Evolutionary conservation across 371 early-diverging fungal species (phyloP), one percentile per base, ranked within the genome.

Genomic region (Apophysomyces sp.): DNA sequence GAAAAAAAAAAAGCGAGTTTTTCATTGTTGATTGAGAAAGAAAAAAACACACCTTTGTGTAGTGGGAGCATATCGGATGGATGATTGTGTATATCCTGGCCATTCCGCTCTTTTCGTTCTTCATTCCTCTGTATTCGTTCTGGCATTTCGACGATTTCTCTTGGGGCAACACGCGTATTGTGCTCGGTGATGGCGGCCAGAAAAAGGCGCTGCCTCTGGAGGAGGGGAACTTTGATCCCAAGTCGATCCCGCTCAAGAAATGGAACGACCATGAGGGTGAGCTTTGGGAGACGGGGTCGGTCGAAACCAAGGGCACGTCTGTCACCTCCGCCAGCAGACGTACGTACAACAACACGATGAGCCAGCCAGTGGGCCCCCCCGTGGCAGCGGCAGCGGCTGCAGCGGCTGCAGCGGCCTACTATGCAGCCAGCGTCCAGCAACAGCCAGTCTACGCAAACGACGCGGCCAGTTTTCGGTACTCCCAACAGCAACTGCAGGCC

Each of bases 101-200:
- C 6, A 89, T 93, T 60, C 94, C 94, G 0, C 68, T 94, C 53
- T 94, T 89, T 69, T 83, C 89, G 15, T 92, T 92, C 70, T 79
- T 89, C 41, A 84, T 93, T 51, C 93, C 93, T 8, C 60, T 94
- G 53, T 94, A 93, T 66, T 81, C 92, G 21, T 95, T 95, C 89
- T 95, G 95, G 95, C 94, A 95, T 76, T 94, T 96, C 83, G 96
- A 97, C 72, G 96, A 96, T 69, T 95, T 96, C 71, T 93, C 93
- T 7, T 97, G 98, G 97, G 98, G 98, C 67, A 94, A 95, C 69
- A 98, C 98, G 24, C 90, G 98, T 65, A 69, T 89, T 37, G 92
- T 93, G 0, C 72, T 88, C 3, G 93, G 89, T 28, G 90, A 89
- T 11, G 87, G 85, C 28, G 88, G 88, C 16, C 84, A 88, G 67